phyloP scores from a whole-genome alignment of 2,329 filamentous ascomycete genomes.

The Colletotrichum coccodes region DNA sequence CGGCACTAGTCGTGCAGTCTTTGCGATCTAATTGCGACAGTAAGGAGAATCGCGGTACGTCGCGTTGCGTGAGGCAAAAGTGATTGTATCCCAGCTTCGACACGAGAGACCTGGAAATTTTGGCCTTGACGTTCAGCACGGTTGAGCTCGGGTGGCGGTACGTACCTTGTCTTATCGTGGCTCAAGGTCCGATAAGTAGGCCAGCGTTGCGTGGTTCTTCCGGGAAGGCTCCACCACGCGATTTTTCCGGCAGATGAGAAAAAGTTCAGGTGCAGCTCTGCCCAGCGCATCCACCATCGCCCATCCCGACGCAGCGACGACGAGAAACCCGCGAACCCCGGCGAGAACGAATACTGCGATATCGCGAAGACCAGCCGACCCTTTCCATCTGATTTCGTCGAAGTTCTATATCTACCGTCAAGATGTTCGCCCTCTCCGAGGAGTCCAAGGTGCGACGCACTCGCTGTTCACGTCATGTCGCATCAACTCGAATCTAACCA shows the following conservation, averaged over 20 bases:
- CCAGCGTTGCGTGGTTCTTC: slow-evolving; percentile 24
- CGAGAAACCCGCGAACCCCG: slow-evolving; percentile 22
- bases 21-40: not conserved
- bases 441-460: slow-evolving; percentile 83
- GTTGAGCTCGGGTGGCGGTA: slow-evolving; percentile 18
- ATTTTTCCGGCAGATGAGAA: slow-evolving; percentile 28
- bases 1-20: not conserved
- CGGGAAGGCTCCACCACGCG: slow-evolving; percentile 18
- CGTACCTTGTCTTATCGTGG: slow-evolving; percentile 30
- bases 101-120: slow-evolving; percentile 24
- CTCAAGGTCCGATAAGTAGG: slow-evolving; percentile 15
- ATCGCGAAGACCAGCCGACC: not conserved
- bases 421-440: slow-evolving; percentile 82
- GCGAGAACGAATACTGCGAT: slow-evolving; percentile 5
- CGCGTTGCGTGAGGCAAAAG: not conserved
- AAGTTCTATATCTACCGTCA: slow-evolving; percentile 38
- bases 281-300: slow-evolving; percentile 21
- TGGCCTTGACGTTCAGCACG: slow-evolving; percentile 21
- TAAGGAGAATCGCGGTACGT: not conserved
- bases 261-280: slow-evolving; percentile 26
- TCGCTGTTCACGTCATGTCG: not conserved
- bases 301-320: slow-evolving; percentile 28
- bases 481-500: slow-evolving; percentile 16
- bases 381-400: not conserved
- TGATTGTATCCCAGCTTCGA: not conserved